These are phyloP conservation scores for Kuraishia floccosa DNA, from an alignment of 805 yeast species.

Conservation along the genomic window DNA sequence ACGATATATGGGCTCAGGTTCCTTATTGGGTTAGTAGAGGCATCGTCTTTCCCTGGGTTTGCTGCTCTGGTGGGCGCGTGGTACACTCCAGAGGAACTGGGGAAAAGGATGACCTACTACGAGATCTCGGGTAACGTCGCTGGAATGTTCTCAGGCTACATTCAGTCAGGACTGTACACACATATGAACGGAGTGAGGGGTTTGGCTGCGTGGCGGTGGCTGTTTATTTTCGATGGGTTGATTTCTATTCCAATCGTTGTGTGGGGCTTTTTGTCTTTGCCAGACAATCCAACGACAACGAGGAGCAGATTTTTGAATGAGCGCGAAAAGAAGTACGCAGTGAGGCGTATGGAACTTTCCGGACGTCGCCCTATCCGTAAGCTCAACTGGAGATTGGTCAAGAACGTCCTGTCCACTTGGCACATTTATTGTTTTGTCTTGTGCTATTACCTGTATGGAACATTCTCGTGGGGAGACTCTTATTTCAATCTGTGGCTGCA, in stretches of 20 bases:
- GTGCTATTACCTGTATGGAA: slow-evolving; percentile 8
- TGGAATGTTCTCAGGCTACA: slow-evolving; percentile 44
- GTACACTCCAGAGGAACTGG: slow-evolving; percentile 33
- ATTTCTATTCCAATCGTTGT: slow-evolving; percentile 48
- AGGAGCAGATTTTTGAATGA: slow-evolving; percentile 7
- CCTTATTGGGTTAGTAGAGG: slow-evolving; percentile 30
- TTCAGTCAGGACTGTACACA: slow-evolving; percentile 41
- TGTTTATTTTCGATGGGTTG: slow-evolving; percentile 50
- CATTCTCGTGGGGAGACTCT: too few species aligned
- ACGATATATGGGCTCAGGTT: slow-evolving; percentile 43
- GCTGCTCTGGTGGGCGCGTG: slow-evolving; percentile 27
- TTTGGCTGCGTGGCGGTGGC: slow-evolving; percentile 55
- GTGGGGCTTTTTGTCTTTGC: slow-evolving; percentile 40
- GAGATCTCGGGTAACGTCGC: slow-evolving; percentile 54
- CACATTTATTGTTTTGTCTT: slow-evolving; percentile 11
- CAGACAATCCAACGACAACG: slow-evolving; percentile 46
- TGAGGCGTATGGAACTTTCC: neutral
- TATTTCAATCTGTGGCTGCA: slow-evolving; percentile 20
- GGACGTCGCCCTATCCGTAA: neutral
- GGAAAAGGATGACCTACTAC: slow-evolving; percentile 48
- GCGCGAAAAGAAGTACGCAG: slow-evolving; percentile 1
- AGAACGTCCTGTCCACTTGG: slow-evolving; percentile 6
- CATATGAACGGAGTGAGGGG: slow-evolving; percentile 35
- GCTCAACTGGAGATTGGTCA: neutral
- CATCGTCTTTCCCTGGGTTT: slow-evolving; percentile 28